Conservation (phyloP, 345 rosid species). For the Punica granatum region DNA sequence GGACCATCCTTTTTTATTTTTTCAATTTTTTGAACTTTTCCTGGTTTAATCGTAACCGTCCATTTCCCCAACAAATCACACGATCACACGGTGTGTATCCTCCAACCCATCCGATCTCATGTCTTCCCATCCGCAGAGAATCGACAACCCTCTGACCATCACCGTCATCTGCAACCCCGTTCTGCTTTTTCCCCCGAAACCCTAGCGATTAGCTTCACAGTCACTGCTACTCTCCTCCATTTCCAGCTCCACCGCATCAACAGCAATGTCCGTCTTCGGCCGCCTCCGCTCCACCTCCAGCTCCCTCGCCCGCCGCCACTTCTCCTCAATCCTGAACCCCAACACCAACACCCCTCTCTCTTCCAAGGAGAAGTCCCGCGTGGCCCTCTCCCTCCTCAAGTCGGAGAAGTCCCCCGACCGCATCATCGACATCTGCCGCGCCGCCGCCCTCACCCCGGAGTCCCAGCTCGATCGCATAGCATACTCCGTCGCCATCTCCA, state of each 20-base stretch:
- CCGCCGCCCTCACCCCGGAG: conserved; percentile 61
- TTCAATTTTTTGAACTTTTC: neutral
- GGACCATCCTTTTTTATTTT: neutral
- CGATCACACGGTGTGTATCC: too few relatives aligned
- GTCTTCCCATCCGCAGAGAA: neutral
- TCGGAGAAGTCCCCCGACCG: conserved; percentile 63
- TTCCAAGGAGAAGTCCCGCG: conserved; percentile 47
- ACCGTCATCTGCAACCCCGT: too few relatives aligned
- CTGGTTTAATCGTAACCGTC: neutral
- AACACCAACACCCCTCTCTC: conserved; percentile 42
- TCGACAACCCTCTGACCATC: too few relatives aligned
- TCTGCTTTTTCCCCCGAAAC: neutral
- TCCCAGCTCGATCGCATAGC: conserved; percentile 49
- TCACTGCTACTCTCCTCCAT: neutral
- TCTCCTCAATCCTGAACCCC: conserved; percentile 31
- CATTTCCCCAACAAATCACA: too few relatives aligned
- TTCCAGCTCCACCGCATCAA: neutral
- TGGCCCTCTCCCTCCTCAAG: conserved; percentile 63
- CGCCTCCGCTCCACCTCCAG: conserved; percentile 28
- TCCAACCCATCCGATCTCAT: too few relatives aligned
- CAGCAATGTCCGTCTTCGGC: conserved; percentile 35
- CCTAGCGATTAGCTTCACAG: neutral
- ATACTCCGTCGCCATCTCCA: conserved; percentile 62
- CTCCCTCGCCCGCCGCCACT: conserved; percentile 15
- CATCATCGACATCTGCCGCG: conserved; percentile 75